Base-by-base conservation (phyloP, 2,329 filamentous ascomycete genomes). In the Penicillium expansum region DNA sequence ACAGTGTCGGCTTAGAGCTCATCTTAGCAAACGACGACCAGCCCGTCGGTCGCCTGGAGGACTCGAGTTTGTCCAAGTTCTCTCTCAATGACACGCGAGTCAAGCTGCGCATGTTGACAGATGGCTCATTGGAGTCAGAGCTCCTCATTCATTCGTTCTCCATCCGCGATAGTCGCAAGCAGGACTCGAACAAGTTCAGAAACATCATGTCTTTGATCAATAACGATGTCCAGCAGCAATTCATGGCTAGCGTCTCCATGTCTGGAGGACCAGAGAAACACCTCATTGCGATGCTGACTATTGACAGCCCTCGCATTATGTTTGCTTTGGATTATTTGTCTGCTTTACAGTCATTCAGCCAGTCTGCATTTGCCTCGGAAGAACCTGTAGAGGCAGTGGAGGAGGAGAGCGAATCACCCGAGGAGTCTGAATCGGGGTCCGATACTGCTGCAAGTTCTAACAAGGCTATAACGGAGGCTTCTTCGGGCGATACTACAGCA, bases 201-300 rank as follows among this genome's bases (percentile, higher is more conserved):
- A 95, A 93, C 73, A 97, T 99, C 76, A 97, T 99, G 94, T 92
- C 92, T 1, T 87, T 96, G 54, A 92, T 92, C 69, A 97, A 97
- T 74, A 93, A 92, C 65, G 89, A 92, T 55, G 92, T 94, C 53
- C 84, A 86, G 44, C 92, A 97, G 72, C 95, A 99, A 67, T 92
- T 99, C 69, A 99, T 99, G 94, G 94, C 94, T 18, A 97, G 90
- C 71, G 79, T 99, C 4, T 95, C 92, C 0, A 95, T 99, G 75
- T 92, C 92, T 0, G 90, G 92, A 16, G 92, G 92, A 4, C 80
- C 86, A 33, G 89, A 96, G 39, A 86, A 86, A 58, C 90, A 87
- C 70, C 76, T 97, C 55, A 95, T 97, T 67, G 91, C 91, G 1
- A 89, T 99, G 74, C 84, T 97, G 56, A 96, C 92, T 0, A 86